Conservation (phyloP, 1,139 yeast species). For the Suhomyces guaymorum region DNA sequence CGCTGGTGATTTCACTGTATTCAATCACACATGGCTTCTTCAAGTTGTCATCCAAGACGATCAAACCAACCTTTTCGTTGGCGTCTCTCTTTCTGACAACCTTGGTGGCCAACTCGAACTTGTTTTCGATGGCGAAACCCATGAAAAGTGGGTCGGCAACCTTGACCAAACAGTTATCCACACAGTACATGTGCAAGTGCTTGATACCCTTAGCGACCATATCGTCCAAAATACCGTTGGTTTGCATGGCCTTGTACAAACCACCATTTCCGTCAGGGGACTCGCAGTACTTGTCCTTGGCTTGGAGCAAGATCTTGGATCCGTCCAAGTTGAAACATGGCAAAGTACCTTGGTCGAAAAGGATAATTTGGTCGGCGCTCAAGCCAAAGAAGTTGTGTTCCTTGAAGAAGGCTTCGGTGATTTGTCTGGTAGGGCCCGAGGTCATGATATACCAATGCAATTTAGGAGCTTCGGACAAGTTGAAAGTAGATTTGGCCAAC, state of each 20-base stretch:
- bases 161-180: slow-evolving; percentile 87
- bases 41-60: slow-evolving; percentile 65
- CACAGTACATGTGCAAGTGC: slow-evolving; percentile 96
- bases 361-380: slow-evolving; percentile 54
- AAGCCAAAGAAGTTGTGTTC: slow-evolving; percentile 72
- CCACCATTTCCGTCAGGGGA: slow-evolving; percentile 99
- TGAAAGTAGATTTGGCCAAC: slow-evolving; percentile 45
- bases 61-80: slow-evolving; percentile 85
- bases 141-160: slow-evolving; percentile 93
- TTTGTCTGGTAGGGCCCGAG: slow-evolving; percentile 77
- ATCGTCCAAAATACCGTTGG: slow-evolving; percentile 67
- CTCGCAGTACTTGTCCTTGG: slow-evolving; percentile 59
- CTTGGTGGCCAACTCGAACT: slow-evolving; percentile 83
- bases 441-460: slow-evolving; percentile 96
- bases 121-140: slow-evolving; percentile 74
- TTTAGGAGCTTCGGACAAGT: slow-evolving; percentile 25
- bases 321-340: slow-evolving; percentile 86
- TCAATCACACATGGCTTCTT: slow-evolving; percentile 88
- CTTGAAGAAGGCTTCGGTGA: slow-evolving; percentile 74
- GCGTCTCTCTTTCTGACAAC: slow-evolving; percentile 94
- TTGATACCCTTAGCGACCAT: slow-evolving; percentile 68
- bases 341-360: slow-evolving; percentile 92
- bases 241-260: slow-evolving; percentile 76
- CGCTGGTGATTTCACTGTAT: slow-evolving; percentile 83
- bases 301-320: slow-evolving; percentile 61